Evolutionary conservation across 1,284 basidiomycete genomes (phyloP).

Genomic region (Pseudozyma thailandica): DNA sequence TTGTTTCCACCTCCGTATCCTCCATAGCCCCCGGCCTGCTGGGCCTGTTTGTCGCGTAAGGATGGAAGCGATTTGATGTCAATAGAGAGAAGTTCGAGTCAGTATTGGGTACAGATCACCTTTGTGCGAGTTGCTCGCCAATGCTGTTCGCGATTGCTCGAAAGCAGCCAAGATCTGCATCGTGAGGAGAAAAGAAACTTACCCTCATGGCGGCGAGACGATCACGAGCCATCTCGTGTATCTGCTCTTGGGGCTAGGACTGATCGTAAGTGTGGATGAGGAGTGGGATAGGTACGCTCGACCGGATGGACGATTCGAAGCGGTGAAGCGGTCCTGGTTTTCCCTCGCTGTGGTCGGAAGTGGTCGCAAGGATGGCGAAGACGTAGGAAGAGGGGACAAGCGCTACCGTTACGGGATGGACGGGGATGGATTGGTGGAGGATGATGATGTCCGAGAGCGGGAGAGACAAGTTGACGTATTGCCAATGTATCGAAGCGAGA

Average conservation of each 20-base stretch:
- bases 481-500: no score
- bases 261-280: neutral
- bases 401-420: neutral
- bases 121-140: no score
- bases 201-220: constrained; percentile 58
- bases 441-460: no score
- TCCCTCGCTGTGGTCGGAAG: neutral
- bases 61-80: neutral
- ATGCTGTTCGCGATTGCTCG: no score
- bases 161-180: no score
- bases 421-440: neutral
- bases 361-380: neutral
- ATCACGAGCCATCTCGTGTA: constrained; percentile 49
- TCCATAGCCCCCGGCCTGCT: constrained; percentile 63
- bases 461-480: neutral
- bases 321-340: neutral
- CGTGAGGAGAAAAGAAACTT: no score
- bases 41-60: constrained; percentile 25
- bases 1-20: constrained; percentile 63
- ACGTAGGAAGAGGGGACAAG: neutral
- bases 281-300: neutral
- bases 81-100: constrained; percentile 1
- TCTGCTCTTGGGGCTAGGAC: neutral
- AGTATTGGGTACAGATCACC: neutral
- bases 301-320: no score